Percentiles rank a stretch among this genome's conserved stretches.
These are phyloP conservation scores for Termitomyces sp. DNA, from an alignment of 768 basidiomycete genomes.

Conservation along the genomic window DNA sequence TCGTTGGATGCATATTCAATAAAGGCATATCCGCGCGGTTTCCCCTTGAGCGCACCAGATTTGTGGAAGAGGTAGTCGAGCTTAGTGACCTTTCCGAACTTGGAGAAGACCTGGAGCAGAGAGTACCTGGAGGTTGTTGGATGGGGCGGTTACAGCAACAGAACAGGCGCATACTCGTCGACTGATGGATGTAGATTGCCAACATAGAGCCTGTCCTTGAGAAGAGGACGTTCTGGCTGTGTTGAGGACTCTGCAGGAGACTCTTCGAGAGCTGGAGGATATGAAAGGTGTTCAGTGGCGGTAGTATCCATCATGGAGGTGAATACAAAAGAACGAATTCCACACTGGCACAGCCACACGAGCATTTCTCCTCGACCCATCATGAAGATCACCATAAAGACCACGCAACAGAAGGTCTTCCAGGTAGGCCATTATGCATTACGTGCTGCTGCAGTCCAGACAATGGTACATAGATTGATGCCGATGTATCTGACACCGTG, in stretches of 20 bases:
- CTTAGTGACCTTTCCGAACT: conserved; percentile 88
- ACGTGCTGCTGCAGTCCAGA: not conserved
- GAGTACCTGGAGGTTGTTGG: conserved; percentile 52
- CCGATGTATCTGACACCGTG: conserved; percentile 70
- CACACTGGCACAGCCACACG: conserved; percentile 6
- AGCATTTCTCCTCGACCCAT: conserved; percentile 17
- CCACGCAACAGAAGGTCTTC: conserved; percentile 90
- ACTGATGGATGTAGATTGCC: conserved; percentile 86
- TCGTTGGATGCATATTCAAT: conserved; percentile 75
- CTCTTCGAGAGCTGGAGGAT: conserved; percentile 15
- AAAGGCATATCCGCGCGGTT: conserved; percentile 94
- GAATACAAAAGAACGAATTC: not conserved
- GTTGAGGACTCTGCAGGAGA: conserved; percentile 13
- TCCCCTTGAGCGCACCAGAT: conserved; percentile 80
- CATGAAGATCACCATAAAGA: conserved; percentile 96
- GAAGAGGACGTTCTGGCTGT: conserved; percentile 25
- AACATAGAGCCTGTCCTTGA: conserved; percentile 80
- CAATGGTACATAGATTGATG: conserved; percentile 54
- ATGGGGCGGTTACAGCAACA: not conserved
- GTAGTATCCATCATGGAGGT: conserved; percentile 5
- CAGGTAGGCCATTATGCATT: conserved; percentile 37
- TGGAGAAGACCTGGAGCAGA: conserved; percentile 84
- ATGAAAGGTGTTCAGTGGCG: conserved; percentile 16
- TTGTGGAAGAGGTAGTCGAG: conserved; percentile 97
- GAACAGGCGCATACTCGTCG: conserved; percentile 60